Conservation (phyloP, 2,329 filamentous ascomycete species). For the Ilyonectria mors-panacis region DNA sequence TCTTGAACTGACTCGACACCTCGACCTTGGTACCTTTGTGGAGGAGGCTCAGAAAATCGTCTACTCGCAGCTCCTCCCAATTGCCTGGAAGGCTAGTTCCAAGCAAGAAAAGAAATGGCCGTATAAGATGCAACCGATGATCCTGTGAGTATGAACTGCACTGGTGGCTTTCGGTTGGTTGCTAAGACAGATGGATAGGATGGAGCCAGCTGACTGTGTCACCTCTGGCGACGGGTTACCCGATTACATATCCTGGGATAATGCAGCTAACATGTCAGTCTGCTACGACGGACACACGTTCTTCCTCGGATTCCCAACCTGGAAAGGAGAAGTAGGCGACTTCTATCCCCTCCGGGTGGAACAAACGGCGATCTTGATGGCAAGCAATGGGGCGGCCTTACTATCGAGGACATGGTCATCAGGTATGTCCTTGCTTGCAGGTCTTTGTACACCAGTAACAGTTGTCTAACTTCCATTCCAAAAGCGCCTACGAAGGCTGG, state of each 20-base stretch:
- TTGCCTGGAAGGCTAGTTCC: not conserved
- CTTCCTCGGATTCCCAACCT: constrained; percentile 1
- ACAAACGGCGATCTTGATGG: constrained; percentile 1
- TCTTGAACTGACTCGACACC: not conserved
- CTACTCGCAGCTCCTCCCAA: constrained; percentile 5
- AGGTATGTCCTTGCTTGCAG: not conserved
- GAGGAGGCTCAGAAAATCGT: constrained; percentile 6
- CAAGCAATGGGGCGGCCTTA: constrained; percentile 5
- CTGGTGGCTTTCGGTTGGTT: not conserved
- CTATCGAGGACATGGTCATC: constrained; percentile 3
- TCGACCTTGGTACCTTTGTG: not conserved
- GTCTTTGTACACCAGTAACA: not conserved
- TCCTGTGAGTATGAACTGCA: constrained; percentile 4
- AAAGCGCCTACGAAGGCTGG: constrained; percentile 7
- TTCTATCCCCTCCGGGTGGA: constrained; percentile 4
- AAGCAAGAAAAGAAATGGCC: not conserved
- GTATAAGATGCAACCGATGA: not conserved
- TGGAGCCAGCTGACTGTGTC: not conserved
- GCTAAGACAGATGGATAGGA: not conserved
- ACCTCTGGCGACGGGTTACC: not conserved
- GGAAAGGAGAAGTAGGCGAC: not conserved
- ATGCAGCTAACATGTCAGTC: not conserved
- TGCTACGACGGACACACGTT: constrained; percentile 12
- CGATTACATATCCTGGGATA: not conserved
- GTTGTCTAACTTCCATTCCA: not conserved